A percentile compares a stretch with the other conserved stretches of the same genome.
Conservation (phyloP, 1,284 basidiomycete genomes). For the Porogramme epimiltina region DNA sequence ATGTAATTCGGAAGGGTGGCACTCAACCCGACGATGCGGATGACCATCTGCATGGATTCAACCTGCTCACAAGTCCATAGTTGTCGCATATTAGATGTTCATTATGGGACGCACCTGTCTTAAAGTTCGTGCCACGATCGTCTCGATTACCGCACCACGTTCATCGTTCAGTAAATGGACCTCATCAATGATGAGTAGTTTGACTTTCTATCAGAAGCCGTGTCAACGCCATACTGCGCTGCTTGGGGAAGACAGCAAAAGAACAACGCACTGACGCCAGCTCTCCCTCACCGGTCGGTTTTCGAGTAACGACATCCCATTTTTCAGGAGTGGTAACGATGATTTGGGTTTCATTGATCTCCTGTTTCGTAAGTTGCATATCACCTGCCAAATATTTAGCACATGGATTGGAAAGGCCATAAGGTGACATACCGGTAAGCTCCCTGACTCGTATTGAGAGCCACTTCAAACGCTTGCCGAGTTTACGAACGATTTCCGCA, state of each 20-base stretch:
- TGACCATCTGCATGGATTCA: conserved; percentile 95
- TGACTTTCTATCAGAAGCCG: conserved; percentile 67
- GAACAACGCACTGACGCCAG: conserved; percentile 75
- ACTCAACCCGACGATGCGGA: conserved; percentile 98
- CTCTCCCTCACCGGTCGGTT: conserved; percentile 96
- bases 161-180: conserved; percentile 98
- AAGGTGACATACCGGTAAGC: conserved; percentile 68
- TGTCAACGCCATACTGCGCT: no score
- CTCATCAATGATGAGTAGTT: conserved; percentile 97
- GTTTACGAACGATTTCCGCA: conserved; percentile 93
- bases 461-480: conserved; percentile 91
- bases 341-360: conserved; percentile 96
- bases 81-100: background rate
- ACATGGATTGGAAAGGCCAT: background rate
- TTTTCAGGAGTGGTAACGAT: conserved; percentile 99
- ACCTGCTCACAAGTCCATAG: conserved; percentile 52
- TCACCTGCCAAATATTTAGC: conserved; percentile 61
- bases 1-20: conserved; percentile 98
- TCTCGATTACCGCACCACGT: conserved; percentile 97
- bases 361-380: conserved; percentile 95
- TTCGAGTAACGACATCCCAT: conserved; percentile 99
- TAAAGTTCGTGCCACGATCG: conserved; percentile 95
- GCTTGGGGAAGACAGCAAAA: background rate
- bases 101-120: conserved; percentile 62
- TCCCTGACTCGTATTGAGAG: conserved; percentile 88